Evolutionary conservation across 2,329 filamentous ascomycete genomes (phyloP), one percentile per base, ranked within the genome.

Genomic region (Scleromitrula shiraiana): DNA sequence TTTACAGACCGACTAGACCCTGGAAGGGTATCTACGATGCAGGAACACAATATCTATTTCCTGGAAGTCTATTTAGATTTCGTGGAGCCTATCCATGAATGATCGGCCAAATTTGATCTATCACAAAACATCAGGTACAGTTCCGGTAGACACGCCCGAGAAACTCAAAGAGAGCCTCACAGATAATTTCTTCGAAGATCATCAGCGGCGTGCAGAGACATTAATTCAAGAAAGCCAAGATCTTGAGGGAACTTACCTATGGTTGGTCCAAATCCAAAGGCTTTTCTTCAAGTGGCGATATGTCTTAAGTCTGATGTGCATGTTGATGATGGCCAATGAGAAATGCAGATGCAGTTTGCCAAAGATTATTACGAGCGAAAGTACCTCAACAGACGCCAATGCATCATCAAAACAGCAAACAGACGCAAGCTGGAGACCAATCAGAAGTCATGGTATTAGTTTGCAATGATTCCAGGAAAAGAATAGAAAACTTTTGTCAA

Each of bases 91-190:
- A 19, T 26, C 20, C 20, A 42, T 36, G 32, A 22, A 27, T 51
- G 37, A 48, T 49, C 45, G 29, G 27, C 49, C 30, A 35, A 44
- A 51, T 42, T 15, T 49, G 49, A 51, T 22, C 14, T 32, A 43
- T 51, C 49, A 49, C 27, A 38, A 30, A 12, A n/a, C 22, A 35
- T 44, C 49, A 51, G 45, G 45, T 44, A 49, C 49, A 38, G 30
- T 20, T 38, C 45, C 27, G 27, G 15, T 20, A 15, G 35, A 15
- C 23, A 27, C 40, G 49, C 33, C 49, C 39, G 44, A 42, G 46
- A 26, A 19, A 10, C 37, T 27, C 42, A 14, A 37, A 2, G 23
- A 43, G 39, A 48, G 49, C 49, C 44, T 48, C 44, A 41, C 43
- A 50, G 29, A 23, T 41, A 17, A 24, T 30, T 30, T 29, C 23